phyloP scores from a whole-genome alignment of 2,329 filamentous ascomycete genomes.

The Phyllosticta citribraziliensis region DNA sequence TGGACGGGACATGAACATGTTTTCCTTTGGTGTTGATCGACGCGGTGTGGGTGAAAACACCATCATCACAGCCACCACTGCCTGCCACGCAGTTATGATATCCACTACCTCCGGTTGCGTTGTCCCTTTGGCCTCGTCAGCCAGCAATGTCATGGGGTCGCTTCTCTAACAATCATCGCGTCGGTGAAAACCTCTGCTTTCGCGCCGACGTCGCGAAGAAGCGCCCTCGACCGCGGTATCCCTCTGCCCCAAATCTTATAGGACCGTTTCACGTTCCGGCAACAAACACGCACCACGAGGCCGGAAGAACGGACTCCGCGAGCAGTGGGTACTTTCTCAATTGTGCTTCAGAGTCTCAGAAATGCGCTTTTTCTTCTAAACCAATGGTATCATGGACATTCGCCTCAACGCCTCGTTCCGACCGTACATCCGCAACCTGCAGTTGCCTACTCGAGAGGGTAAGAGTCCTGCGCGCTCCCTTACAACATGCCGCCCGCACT shows the following conservation, averaged over 20 bases:
- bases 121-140: background rate
- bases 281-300: background rate
- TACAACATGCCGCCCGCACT: constrained; percentile 12
- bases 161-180: background rate
- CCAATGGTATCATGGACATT: background rate
- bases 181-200: background rate
- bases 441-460: background rate
- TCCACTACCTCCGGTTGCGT: background rate
- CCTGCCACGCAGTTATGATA: background rate
- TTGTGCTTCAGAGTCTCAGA: background rate
- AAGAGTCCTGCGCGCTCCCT: background rate
- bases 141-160: background rate
- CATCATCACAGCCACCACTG: background rate
- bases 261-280: background rate
- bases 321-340: background rate
- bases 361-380: background rate
- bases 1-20: background rate
- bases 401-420: background rate
- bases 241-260: background rate
- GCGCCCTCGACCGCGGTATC: background rate
- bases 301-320: background rate
- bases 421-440: background rate
- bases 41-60: background rate
- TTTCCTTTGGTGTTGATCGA: background rate
- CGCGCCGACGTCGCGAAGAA: background rate